These are phyloP conservation scores for Eutypa lata DNA, from an alignment of 2,329 filamentous ascomycete genomes.

Conservation along the genomic window DNA sequence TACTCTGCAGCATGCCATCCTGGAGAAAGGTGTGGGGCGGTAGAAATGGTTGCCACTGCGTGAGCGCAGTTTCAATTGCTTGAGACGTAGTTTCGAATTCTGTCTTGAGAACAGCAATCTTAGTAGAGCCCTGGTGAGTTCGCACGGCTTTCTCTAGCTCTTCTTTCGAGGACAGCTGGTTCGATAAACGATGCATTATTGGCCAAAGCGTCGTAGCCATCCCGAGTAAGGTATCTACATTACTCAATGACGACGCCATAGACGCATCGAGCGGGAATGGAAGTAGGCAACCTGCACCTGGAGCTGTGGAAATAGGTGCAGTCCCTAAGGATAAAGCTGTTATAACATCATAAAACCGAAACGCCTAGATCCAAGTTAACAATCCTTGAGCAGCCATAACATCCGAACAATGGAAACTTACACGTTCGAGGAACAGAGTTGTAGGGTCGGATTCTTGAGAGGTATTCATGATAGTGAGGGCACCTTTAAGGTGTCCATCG, in stretches of 20 bases:
- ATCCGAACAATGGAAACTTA: constrained; percentile 25
- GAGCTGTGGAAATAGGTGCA: constrained; percentile 50
- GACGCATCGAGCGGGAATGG: constrained; percentile 45
- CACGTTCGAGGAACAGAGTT: constrained; percentile 56
- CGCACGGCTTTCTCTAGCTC: constrained; percentile 45
- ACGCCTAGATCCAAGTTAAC: constrained; percentile 45
- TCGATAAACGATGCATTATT: constrained; percentile 59
- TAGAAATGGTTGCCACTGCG: constrained; percentile 53
- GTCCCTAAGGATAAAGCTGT: constrained; percentile 60
- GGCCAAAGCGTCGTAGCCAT: constrained; percentile 63
- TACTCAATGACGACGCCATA: constrained; percentile 43
- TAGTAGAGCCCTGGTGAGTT: constrained; percentile 36
- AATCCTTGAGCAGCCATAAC: not conserved
- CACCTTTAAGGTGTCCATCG: constrained; percentile 58
- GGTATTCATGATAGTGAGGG: constrained; percentile 57
- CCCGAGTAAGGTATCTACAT: constrained; percentile 58
- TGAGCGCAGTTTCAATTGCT: constrained; percentile 53
- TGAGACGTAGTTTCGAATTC: constrained; percentile 50
- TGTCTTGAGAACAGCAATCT: constrained; percentile 45
- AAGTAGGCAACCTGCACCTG: constrained; percentile 43
- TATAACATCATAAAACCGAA: constrained; percentile 65
- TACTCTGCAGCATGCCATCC: constrained; percentile 16
- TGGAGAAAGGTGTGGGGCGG: constrained; percentile 35
- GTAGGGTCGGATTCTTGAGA: constrained; percentile 47
- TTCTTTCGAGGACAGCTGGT: constrained; percentile 49